Percentiles rank a stretch among this genome's conserved stretches.
Evolutionary conservation across 345 rosid genomes (phyloP).

Genomic region (Populus ilicifolia): DNA sequence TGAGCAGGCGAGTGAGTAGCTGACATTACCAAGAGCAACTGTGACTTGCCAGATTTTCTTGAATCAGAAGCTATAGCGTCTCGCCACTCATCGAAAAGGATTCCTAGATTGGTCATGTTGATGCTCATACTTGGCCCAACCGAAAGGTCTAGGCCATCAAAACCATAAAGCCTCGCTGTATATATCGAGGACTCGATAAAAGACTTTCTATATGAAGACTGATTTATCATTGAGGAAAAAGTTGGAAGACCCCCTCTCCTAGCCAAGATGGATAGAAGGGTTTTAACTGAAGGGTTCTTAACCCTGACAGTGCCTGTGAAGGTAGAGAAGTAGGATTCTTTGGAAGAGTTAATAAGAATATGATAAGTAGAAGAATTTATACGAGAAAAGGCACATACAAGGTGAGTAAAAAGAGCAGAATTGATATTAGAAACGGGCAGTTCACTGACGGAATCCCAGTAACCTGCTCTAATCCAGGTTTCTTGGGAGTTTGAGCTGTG

Average conservation of each 20-base stretch:
- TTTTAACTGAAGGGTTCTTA: slow-evolving; percentile 24
- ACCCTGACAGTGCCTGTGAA: slow-evolving; percentile 26
- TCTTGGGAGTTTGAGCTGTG: slow-evolving; percentile 10
- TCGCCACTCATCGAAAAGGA: slow-evolving; percentile 27
- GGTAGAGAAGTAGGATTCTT: slow-evolving; percentile 13
- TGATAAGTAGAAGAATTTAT: slow-evolving; percentile 25
- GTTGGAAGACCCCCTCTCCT: slow-evolving; percentile 18
- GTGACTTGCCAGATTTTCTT: neutral
- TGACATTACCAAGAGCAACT: slow-evolving; percentile 17
- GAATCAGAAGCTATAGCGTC: slow-evolving; percentile 22
- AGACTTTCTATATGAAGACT: slow-evolving; percentile 15
- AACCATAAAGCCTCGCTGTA: slow-evolving; percentile 24
- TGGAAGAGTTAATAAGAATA: slow-evolving; percentile 9
- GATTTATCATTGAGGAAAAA: slow-evolving; percentile 19
- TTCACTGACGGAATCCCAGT: slow-evolving; percentile 15
- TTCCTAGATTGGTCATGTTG: slow-evolving; percentile 18
- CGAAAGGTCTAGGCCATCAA: slow-evolving; percentile 29
- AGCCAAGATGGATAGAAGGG: slow-evolving; percentile 33
- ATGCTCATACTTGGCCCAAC: slow-evolving; percentile 18
- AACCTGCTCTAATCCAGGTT: slow-evolving; percentile 34
- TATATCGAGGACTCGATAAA: slow-evolving; percentile 25
- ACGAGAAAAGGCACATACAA: slow-evolving; percentile 27
- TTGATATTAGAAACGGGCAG: slow-evolving; percentile 15
- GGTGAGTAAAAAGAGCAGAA: slow-evolving; percentile 34
- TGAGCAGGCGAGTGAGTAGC: slow-evolving; percentile 1